Evolutionary conservation across 768 basidiomycete species (phyloP), one percentile per base, ranked within the genome.

Genomic region (Suillus hirtellus): DNA sequence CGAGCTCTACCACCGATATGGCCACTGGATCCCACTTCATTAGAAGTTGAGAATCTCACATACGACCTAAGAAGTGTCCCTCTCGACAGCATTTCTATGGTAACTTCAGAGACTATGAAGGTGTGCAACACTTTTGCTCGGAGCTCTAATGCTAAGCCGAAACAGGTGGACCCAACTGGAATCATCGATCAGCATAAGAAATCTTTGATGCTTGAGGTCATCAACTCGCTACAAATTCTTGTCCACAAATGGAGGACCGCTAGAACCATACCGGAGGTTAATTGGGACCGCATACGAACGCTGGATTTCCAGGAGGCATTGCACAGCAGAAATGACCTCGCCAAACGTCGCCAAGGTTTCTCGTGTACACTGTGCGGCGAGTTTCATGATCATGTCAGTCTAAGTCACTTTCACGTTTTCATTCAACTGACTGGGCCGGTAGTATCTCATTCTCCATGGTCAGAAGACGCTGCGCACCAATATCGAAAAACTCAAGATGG

Each of bases 301-400:
- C 76, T 99, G 9, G 95, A 98, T 60, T 97, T 99, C 73, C 94
- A 98, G 73, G 96, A 98, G 66, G 77, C 81, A 24, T 71, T 98
- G 59, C 84, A 85, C 63, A 70, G 80, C 46, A 80, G 95, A 63
- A 79, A 88, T 59, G 76, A 75, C 12, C 71, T 89, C 6, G 72
- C 77, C 2, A 73, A 80, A 64, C 77, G 77, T 34, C 70, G 91
- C 37, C 67, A 74, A 15, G 77, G 61, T 5, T 78, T 76, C 50
- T 74, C 70, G 4, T 95, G 92, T 74, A 74, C 77, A 19, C 71
- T 77, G 10, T 96, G 94, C 68, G 76, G 78, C 2, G 77, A 89
- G 38, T 95, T 98, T 67, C 77, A 84, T 12, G 76, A 86, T 10
- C 92, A 96, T 77, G 96, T 92, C 72, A 72, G 92, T 80, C 19